Evolutionary conservation across 441 rosid species (phyloP).

Genomic region (Erodium chrysanthum): DNA sequence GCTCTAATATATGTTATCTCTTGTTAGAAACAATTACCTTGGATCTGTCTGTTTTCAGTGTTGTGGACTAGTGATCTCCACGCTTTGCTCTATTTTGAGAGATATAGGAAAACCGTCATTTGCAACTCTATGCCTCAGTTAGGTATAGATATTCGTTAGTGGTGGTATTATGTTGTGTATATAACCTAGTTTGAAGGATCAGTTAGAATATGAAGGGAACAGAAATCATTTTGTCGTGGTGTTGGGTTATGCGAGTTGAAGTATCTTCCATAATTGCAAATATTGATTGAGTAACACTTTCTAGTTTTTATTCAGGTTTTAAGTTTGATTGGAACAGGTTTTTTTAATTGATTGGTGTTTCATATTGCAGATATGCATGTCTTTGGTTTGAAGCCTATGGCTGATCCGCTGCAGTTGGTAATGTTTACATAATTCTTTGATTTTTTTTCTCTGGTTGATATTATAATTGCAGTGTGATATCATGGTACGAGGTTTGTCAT

Average conservation of each 20-base stretch:
- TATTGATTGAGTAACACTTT: background rate
- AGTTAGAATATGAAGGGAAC: background rate
- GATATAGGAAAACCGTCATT: background rate
- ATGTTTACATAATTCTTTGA: slow-evolving; percentile 14
- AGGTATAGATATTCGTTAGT: background rate
- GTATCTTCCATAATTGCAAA: background rate
- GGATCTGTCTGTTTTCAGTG: background rate
- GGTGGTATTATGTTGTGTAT: slow-evolving; percentile 1
- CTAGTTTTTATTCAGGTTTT: background rate
- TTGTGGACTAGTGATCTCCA: background rate
- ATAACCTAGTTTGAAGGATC: background rate
- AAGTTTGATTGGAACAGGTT: slow-evolving; percentile 4
- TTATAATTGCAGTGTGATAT: slow-evolving; percentile 2
- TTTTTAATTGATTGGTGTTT: slow-evolving; percentile 14
- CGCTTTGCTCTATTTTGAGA: background rate
- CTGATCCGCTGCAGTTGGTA: slow-evolving; percentile 53
- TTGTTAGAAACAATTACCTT: background rate
- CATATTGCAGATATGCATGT: slow-evolving; percentile 53
- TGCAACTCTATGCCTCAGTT: background rate
- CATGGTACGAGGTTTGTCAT: background rate
- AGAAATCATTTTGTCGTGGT: background rate
- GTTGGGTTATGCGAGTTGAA: background rate
- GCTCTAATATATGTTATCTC: background rate
- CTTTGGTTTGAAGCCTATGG: slow-evolving; percentile 55
- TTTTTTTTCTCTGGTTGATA: background rate